These are phyloP conservation scores for Hortiboletus flavorubellus DNA, from an alignment of 768 basidiomycete species.

Conservation along the genomic window DNA sequence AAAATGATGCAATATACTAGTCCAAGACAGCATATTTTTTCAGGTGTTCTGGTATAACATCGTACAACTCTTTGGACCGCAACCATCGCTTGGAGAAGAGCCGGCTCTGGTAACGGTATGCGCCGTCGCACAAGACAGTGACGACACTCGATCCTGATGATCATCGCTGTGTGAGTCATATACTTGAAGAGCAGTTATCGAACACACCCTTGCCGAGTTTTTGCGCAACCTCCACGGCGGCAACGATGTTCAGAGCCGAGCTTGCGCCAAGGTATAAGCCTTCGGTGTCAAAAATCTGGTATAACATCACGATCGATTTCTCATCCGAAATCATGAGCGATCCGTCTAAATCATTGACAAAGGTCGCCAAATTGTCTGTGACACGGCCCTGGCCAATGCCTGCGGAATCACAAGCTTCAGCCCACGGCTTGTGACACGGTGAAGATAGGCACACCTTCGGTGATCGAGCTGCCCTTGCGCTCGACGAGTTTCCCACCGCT, in stretches of 20 bases:
- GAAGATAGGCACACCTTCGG: constrained; percentile 60
- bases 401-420: constrained; percentile 29
- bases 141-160: constrained; percentile 72
- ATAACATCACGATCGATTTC: constrained; percentile 91
- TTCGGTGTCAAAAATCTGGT: constrained; percentile 86
- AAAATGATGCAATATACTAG: constrained; percentile 29
- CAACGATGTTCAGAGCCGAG: constrained; percentile 91
- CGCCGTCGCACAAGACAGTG: constrained; percentile 92
- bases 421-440: neutral
- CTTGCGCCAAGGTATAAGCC: constrained; percentile 95
- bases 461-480: constrained; percentile 82
- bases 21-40: constrained; percentile 89
- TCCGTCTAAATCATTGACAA: constrained; percentile 74
- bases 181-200: neutral
- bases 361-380: constrained; percentile 84
- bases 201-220: constrained; percentile 74
- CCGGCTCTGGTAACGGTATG: constrained; percentile 95
- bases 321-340: constrained; percentile 85
- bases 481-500: constrained; percentile 78
- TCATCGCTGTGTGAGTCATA: neutral
- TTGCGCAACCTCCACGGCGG: constrained; percentile 83
- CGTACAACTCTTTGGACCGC: constrained; percentile 68
- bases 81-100: constrained; percentile 95
- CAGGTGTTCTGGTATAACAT: constrained; percentile 77
- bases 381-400: constrained; percentile 97